Base-by-base conservation (phyloP, 2,329 filamentous ascomycete genomes). In the Trichoderma sp. region DNA sequence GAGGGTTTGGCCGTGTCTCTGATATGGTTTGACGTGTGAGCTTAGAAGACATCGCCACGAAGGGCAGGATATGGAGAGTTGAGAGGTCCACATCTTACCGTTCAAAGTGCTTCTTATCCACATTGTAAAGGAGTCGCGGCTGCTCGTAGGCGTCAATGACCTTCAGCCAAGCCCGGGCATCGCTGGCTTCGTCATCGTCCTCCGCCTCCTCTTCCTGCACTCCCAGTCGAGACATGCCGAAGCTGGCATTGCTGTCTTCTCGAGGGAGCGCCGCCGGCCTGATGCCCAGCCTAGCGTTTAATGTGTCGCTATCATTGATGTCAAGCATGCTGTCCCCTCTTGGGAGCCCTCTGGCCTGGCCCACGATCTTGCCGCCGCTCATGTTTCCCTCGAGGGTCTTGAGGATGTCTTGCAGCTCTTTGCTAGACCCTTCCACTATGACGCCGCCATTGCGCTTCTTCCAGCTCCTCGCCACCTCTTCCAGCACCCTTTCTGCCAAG, bases 381-480 rank as follows among this genome's bases (percentile, higher is more conserved):
- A 97, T 97, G 72, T 90, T 92, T 0, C 91, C 89, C 76, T 97
- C 93, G 15, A 99, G 74, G 0, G 87, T 88, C 77, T 91, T 92
- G 50, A 99, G 79, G 41, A 99, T 96, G 30, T 89, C 85, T 72
- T 90, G 93, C 67, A 99, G 80, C 71, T 90, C 87, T 45, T 88
- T 85, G 71, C 87, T 90, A 9, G 84, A 83, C 28, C 94, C 94
- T 61, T 97, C 92, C 3, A 99, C 91, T 69, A 99, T 96, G 62
- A 97, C 91, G 24, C 91, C 91, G 1, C 92, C 92, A 74, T 91
- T 93, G 66, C 90, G 84, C 70, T 89, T 91, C 80, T 97, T 98
- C 96, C 95, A 99, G 70, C 86, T 86, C 76, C 91, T 90, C 1
- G 95, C 93, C 7, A 93, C 87, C 77, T 98, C 95, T 72, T 99